Base-by-base conservation (phyloP, 805 yeast species). In the Candida nonsorbophila region DNA sequence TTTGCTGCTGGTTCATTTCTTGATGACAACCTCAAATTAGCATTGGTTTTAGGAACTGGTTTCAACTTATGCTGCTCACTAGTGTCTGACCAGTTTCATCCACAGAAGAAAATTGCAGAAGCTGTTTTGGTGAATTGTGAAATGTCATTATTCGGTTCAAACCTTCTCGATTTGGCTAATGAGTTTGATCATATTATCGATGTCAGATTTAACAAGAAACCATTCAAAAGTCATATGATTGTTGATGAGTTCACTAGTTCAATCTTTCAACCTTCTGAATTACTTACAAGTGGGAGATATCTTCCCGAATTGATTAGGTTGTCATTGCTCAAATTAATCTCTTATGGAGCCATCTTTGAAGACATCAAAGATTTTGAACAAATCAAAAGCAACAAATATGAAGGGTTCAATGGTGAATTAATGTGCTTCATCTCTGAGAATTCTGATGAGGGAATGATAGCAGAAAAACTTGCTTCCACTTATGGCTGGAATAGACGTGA, bases 11-110 rank as follows among this genome's bases (percentile, higher is more conserved):
- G 78, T 7, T 35, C 55, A 2, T 63, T 67, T 30, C 35, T 57
- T 33, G 62, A 59, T 33, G 40, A 47, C 12, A 39, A 44, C 35
- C 53, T 61, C 41, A 45, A 55, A 32, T 41, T 79, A 25, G 81
- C 83, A 0, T 40, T 80, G 40, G 82, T 80, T 3, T 50, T 79
- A 28, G 87, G 88, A 1, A 80, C 88, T 3, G 88, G 88, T 1
- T 51, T 74, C 30, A 80, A 80, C 41, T 49, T 74, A 20, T 74
- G 76, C 53, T 58, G 74, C 55, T 42, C 58, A 16, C 49, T 55
- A 18, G 27, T 36, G 2, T 22, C 41, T 6, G 47, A 47, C 25
- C 32, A 40, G 16, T 28, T 49, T 15, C 45, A 44, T 12, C 11
- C 22, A 6, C 28, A 33, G 16, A 44, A 46, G 21, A 32, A 29